Base-by-base conservation (phyloP, 1,284 basidiomycete species). In the Boletus semigastroideus region DNA sequence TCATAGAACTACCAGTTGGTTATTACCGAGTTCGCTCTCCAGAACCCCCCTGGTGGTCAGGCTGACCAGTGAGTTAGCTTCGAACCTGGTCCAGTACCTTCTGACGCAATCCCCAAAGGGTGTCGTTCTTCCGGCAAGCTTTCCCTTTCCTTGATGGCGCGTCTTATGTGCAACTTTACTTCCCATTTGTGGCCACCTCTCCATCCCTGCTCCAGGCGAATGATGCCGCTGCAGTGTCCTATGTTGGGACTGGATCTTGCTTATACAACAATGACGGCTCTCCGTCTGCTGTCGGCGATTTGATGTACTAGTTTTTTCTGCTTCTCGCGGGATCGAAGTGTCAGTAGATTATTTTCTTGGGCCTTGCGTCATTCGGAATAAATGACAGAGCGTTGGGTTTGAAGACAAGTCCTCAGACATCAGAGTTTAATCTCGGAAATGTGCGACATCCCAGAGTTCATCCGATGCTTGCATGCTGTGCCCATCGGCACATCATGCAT, bases 171-270 rank as follows among this genome's bases (percentile, higher is more conserved):
- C 14, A 50, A 3, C 63, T 73, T 39, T 72, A 71, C 55, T 71
- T 73, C 60, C 69, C 69, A 43, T 71, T 72, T 52, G 19, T 71
- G 37, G 72, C 70, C 4, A 66, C 66, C 2, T 57, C 65, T 11
- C 60, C 68, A 2, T 45, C 57, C 14, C 19, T 72, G 41, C 46
- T 67, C 31, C 12, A 46, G 34, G 30, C 13, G 13, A 40, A 70
- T 17, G 54, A 60, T 39, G 13, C 42, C 5, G 1, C 10, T 2
- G 68, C 41, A 19, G 57, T 8, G 20, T 9, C 54, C 31, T 33
- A 1, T 30, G 45, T 52, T 11, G 71, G 57, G 39, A 71, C 57
- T 27, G 62, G 57, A 40, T 70, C 54, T 10, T 72, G 68, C 53
- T 41, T 70, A 36, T 67, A 63, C 48, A 62, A 53, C 27, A n/a